Percentiles rank a stretch among this genome's conserved stretches.
Conservation (phyloP, 495 filamentous ascomycete genomes). For the Hapsidospora chrysogenum region DNA sequence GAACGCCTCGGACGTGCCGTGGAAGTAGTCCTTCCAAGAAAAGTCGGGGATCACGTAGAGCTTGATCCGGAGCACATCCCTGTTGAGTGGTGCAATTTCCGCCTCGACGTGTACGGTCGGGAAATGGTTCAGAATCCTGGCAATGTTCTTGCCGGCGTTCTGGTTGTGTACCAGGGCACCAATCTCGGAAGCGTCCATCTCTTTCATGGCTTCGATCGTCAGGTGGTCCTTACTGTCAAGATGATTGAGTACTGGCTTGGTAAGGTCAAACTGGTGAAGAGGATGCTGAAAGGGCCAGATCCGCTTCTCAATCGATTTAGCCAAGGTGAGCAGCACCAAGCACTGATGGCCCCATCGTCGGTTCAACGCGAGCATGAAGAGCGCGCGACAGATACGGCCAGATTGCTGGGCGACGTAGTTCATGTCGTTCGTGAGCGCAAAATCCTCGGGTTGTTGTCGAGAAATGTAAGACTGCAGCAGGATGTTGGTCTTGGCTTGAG, state of each 20-base stretch:
- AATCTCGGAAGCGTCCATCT: conserved; percentile 87
- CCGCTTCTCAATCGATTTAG: conserved; percentile 91
- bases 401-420: conserved; percentile 94
- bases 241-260: conserved; percentile 64
- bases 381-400: conserved; percentile 77
- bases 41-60: conserved; percentile 81
- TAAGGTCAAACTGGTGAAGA: conserved; percentile 85
- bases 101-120: conserved; percentile 78
- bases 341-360: conserved; percentile 90
- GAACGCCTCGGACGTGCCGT: conserved; percentile 88
- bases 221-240: conserved; percentile 60
- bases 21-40: conserved; percentile 86
- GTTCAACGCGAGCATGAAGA: conserved; percentile 96
- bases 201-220: conserved; percentile 65
- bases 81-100: conserved; percentile 89
- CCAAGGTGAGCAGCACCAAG: conserved; percentile 69
- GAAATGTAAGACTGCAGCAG: conserved; percentile 91
- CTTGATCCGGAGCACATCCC: conserved; percentile 80
- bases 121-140: conserved; percentile 75
- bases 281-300: conserved; percentile 93
- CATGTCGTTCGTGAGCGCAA: conserved; percentile 76
- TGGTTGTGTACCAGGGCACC: conserved; percentile 83
- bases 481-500: conserved; percentile 89
- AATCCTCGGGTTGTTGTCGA: conserved; percentile 74
- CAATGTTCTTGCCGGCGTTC: conserved; percentile 63